Percentiles rank a stretch among this genome's conserved stretches.
These are phyloP conservation scores for Suillus brevipes DNA, from an alignment of 768 basidiomycete genomes.

Conservation along the genomic window DNA sequence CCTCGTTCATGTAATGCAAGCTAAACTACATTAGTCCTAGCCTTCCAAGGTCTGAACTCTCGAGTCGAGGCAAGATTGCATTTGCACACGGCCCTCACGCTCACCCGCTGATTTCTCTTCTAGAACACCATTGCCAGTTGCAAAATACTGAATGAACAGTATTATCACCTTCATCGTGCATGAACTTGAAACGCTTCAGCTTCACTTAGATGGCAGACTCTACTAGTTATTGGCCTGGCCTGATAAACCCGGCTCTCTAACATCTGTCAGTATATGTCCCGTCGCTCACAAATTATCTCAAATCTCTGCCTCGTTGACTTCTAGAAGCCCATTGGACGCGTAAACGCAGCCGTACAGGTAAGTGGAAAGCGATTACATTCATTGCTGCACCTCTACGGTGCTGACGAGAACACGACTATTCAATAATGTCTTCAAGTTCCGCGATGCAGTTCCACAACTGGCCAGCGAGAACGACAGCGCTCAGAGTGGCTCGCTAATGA, in stretches of 20 bases:
- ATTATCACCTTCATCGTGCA: neutral
- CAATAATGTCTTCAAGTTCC: too few relatives aligned
- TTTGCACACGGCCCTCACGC: neutral
- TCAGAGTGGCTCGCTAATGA: too few relatives aligned
- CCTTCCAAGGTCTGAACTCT: neutral
- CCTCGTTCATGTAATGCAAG: constrained; percentile 71
- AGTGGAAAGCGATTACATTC: neutral
- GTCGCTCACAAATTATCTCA: neutral
- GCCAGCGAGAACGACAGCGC: too few relatives aligned
- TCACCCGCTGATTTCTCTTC: neutral
- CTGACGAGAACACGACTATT: too few relatives aligned
- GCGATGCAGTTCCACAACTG: too few relatives aligned
- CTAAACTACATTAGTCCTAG: constrained; percentile 43
- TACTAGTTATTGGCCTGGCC: neutral
- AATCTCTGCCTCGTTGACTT: neutral
- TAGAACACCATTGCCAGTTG: neutral
- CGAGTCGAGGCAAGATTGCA: neutral
- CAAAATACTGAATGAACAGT: neutral
- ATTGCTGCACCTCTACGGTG: too few relatives aligned
- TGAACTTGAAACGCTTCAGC: neutral
- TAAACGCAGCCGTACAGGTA: neutral
- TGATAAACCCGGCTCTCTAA: neutral
- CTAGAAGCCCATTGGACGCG: neutral
- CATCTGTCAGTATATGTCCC: too few relatives aligned
- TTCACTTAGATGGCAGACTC: neutral